phyloP scores from a whole-genome alignment of 345 rosid genomes.

The Schrenkiella parvula region DNA sequence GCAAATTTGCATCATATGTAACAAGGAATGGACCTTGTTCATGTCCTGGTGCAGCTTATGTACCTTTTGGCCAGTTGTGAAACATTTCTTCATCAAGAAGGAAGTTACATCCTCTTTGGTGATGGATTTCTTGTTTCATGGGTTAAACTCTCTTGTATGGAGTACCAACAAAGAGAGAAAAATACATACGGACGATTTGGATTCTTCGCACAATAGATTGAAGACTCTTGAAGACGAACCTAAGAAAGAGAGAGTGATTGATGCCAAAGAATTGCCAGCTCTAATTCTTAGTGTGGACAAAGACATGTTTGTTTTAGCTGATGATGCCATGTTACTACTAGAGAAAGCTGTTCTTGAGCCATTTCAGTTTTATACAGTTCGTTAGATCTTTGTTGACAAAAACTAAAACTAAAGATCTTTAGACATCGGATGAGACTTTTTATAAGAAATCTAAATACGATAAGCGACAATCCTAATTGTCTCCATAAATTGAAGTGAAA shows the following conservation, averaged over 20 bases:
- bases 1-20: not conserved
- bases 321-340: constrained; percentile 63
- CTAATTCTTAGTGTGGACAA: constrained; percentile 68
- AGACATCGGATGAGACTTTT: too few species aligned
- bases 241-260: constrained; percentile 51
- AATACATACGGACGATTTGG: constrained; percentile 57
- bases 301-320: constrained; percentile 74
- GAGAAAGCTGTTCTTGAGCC: constrained; percentile 88
- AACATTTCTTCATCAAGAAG: constrained; percentile 77
- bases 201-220: constrained; percentile 83
- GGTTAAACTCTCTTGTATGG: constrained; percentile 41
- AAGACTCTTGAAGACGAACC: constrained; percentile 85
- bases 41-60: constrained; percentile 55
- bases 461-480: too few species aligned
- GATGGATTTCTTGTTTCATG: constrained; percentile 89
- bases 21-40: not conserved
- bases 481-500: too few species aligned
- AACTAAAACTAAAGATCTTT: too few species aligned
- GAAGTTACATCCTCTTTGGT: constrained; percentile 87
- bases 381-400: too few species aligned
- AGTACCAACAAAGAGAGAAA: not conserved
- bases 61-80: constrained; percentile 82
- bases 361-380: constrained; percentile 25
- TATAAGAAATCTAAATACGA: too few species aligned
- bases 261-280: constrained; percentile 60